phyloP scores from a whole-genome alignment of 2,329 filamentous ascomycete species.

The Nemania serpens region DNA sequence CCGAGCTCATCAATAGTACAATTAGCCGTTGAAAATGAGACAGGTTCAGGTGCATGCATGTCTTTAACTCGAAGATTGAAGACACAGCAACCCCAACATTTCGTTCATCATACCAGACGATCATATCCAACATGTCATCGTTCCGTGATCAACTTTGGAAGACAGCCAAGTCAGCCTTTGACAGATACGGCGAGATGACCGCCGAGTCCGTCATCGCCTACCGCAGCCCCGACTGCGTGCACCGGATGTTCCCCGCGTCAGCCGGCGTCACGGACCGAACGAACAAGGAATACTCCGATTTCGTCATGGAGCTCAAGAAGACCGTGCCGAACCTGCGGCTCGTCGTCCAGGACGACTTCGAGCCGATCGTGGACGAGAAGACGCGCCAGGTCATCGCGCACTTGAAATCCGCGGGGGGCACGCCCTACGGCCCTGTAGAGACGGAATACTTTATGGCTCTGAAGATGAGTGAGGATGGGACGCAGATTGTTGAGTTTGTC shows the following conservation, averaged over 20 bases:
- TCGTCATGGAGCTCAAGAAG: constrained; percentile 22
- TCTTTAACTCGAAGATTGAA: no score
- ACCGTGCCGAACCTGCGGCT: constrained; percentile 15
- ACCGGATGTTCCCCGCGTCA: constrained; percentile 16
- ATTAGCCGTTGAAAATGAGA: no score
- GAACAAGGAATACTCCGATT: constrained; percentile 21
- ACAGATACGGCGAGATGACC: constrained; percentile 19
- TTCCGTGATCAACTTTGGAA: constrained; percentile 17
- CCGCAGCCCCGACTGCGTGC: constrained; percentile 19
- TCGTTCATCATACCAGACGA: no score
- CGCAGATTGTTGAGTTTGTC: constrained; percentile 16
- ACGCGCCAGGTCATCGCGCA: constrained; percentile 14
- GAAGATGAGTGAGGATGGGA: constrained; percentile 20
- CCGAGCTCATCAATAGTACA: no score
- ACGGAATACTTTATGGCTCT: constrained; percentile 21
- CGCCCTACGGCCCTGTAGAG: constrained; percentile 9
- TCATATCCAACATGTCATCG: constrained; percentile 1
- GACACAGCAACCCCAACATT: no score
- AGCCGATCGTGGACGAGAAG: constrained; percentile 14
- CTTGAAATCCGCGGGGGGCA: constrained; percentile 14
- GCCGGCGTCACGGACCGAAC: constrained; percentile 9
- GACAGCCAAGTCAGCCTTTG: constrained; percentile 16
- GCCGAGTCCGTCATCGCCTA: constrained; percentile 16
- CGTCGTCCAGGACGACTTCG: constrained; percentile 17
- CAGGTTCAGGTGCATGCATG: no score